Conservation (phyloP, 805 yeast genomes). For the Candida dajiaensis region DNA sequence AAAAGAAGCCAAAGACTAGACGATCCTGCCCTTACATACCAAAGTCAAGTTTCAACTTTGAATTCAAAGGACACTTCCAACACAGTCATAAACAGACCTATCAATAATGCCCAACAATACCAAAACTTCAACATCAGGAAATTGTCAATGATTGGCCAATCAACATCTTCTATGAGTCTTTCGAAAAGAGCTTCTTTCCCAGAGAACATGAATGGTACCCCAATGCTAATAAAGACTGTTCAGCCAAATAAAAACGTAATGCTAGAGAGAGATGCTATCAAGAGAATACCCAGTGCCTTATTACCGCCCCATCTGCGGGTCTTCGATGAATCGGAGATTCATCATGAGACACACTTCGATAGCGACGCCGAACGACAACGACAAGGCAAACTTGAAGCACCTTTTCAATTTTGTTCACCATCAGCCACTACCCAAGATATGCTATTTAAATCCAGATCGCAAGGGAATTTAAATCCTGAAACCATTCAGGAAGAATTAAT, state of each 20-base stretch:
- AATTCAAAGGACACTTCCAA: constrained; percentile 1
- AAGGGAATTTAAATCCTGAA: not conserved
- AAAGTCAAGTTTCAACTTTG: constrained; percentile 1
- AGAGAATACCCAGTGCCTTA: constrained; percentile 21
- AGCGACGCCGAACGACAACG: not conserved
- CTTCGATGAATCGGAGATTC: not conserved
- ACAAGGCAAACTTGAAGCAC: constrained; percentile 6
- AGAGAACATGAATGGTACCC: constrained; percentile 6
- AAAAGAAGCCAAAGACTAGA: not conserved
- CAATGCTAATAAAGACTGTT: constrained; percentile 7
- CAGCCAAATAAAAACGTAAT: constrained; percentile 8
- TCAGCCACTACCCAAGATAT: not conserved
- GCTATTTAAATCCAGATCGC: not conserved
- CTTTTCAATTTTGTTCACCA: not conserved
- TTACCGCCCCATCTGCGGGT: constrained; percentile 24
- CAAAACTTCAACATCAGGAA: constrained; percentile 9
- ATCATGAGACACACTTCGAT: not conserved
- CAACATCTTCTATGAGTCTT: constrained; percentile 14
- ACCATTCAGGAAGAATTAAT: constrained; percentile 5
- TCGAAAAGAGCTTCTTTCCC: constrained; percentile 3
- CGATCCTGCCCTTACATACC: not conserved
- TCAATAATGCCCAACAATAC: constrained; percentile 7
- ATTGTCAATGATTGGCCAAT: constrained; percentile 19
- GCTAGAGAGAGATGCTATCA: constrained; percentile 22
- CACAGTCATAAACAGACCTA: not conserved